Percentiles rank a stretch among this genome's conserved stretches.
Evolutionary conservation across 495 filamentous ascomycete species (phyloP).

Genomic region (Neurospora pannonica): DNA sequence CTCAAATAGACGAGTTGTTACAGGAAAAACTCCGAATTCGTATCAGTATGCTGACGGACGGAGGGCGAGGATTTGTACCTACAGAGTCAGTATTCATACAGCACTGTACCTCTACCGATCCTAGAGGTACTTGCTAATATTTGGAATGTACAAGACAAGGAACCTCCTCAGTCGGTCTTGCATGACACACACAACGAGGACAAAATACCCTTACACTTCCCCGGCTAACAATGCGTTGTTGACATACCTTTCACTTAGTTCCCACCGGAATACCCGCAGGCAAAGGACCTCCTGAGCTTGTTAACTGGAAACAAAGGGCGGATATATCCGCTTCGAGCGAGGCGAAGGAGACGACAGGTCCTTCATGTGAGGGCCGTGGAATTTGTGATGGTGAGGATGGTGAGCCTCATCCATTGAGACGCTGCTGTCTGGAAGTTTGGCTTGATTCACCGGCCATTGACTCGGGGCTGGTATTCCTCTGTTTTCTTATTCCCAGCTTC

Average conservation of each 20-base stretch:
- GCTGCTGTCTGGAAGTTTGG: neutral
- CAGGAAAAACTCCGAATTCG: neutral
- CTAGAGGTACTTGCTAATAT: neutral
- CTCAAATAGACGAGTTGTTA: neutral
- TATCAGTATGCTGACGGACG: neutral
- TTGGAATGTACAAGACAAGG: neutral
- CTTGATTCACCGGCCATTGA: neutral
- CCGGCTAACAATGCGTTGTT: neutral
- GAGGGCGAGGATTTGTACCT: neutral
- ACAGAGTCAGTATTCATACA: neutral
- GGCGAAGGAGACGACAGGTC: neutral
- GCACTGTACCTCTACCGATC: neutral
- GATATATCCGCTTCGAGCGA: neutral
- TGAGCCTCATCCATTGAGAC: neutral
- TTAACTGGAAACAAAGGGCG: neutral
- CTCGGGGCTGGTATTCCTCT: neutral
- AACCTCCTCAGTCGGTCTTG: neutral
- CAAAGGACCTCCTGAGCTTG: neutral
- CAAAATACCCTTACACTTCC: neutral
- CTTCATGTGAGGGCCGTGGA: neutral
- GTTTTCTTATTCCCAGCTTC: neutral
- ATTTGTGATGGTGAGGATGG: neutral
- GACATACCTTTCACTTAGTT: neutral
- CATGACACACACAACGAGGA: neutral
- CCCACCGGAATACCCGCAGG: neutral